Base-by-base conservation (phyloP, 2,329 filamentous ascomycete genomes). In the Aureobasidium sp. region DNA sequence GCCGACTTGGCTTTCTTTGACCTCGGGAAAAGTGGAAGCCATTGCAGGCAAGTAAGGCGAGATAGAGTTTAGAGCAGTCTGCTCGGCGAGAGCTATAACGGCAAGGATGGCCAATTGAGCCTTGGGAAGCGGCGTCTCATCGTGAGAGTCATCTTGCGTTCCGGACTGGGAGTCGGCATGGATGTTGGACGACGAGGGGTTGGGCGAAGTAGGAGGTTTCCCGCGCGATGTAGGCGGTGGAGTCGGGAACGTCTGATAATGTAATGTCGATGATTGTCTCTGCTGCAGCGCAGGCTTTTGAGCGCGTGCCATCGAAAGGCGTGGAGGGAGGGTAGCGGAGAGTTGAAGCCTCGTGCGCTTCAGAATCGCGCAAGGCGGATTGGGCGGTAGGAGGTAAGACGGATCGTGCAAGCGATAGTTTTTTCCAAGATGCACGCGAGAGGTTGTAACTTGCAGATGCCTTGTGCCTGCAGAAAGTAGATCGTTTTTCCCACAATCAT, bases 11-110 rank as follows among this genome's bases (percentile, higher is more conserved):
- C 79, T 81, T 1, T 82, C 76, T 24, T 88, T 82, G 24, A 97
- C 87, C 65, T 90, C 90, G 1, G 90, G 89, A 72, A 97, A 97
- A 0, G 85, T 86, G 26, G 85, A 84, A 1, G 92, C 87, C 93
- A 99, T 97, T 68, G 92, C 85, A 0, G 94, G 94, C 1, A 99
- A 84, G 74, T 99, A 99, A 0, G 94, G 94, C 12, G 88, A 89
- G 70, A 99, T 97, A 26, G 92, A 96, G 75, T 99, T 99, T 71
- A 99, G 83, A 0, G 94, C 94, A 0, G 93, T 97, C 79, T 99
- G 94, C 73, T 99, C 94, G 60, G 90, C 89, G 26, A 99, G 81
- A 7, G 92, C 92, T 64, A 99, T 89, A 66, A 97, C 78, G 1
- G 93, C 93, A 37, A 99, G 79, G 13, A 97, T 84, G 5, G 86